Conservation (phyloP, 768 basidiomycete species). For the Macrolepiota albuminosa region DNA sequence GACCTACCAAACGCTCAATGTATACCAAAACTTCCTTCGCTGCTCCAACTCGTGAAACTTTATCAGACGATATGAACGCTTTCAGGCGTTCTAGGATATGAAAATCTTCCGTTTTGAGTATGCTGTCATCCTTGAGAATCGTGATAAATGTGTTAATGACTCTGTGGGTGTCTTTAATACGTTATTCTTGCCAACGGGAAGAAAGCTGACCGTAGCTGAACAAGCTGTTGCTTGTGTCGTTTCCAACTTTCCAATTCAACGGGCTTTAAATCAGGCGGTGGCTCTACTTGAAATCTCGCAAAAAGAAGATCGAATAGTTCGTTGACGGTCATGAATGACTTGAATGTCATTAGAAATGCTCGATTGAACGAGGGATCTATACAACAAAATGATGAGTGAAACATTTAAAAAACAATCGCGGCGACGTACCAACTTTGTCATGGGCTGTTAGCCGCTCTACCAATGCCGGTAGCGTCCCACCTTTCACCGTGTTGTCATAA, state of each 20-base stretch:
- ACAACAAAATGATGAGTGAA: neutral
- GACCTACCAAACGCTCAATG: slow-evolving; percentile 76
- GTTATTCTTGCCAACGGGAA: neutral
- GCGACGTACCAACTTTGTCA: slow-evolving; percentile 68
- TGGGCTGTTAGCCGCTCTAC: slow-evolving; percentile 91
- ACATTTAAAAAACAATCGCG: neutral
- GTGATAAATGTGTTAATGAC: slow-evolving; percentile 91
- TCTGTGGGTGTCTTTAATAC: slow-evolving; percentile 30
- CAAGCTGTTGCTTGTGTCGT: slow-evolving; percentile 79
- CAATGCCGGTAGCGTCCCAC: slow-evolving; percentile 80
- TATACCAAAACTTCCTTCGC: slow-evolving; percentile 70
- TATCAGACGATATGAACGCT: slow-evolving; percentile 65
- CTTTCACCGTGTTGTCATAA: slow-evolving; percentile 77
- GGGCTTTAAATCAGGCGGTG: slow-evolving; percentile 61
- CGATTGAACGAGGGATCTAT: slow-evolving; percentile 68
- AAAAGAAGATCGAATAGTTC: slow-evolving; percentile 81
- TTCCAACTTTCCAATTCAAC: slow-evolving; percentile 75
- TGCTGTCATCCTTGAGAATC: slow-evolving; percentile 80
- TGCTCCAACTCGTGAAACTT: slow-evolving; percentile 58
- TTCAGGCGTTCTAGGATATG: slow-evolving; percentile 79
- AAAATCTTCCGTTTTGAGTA: slow-evolving; percentile 83
- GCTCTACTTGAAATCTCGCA: slow-evolving; percentile 70
- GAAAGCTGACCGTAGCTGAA: slow-evolving; percentile 72
- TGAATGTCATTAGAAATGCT: slow-evolving; percentile 94
- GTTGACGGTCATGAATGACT: slow-evolving; percentile 84